These are phyloP conservation scores for Wickerhamomyces sp. DNA, from an alignment of 1,139 yeast genomes.

Conservation along the genomic window DNA sequence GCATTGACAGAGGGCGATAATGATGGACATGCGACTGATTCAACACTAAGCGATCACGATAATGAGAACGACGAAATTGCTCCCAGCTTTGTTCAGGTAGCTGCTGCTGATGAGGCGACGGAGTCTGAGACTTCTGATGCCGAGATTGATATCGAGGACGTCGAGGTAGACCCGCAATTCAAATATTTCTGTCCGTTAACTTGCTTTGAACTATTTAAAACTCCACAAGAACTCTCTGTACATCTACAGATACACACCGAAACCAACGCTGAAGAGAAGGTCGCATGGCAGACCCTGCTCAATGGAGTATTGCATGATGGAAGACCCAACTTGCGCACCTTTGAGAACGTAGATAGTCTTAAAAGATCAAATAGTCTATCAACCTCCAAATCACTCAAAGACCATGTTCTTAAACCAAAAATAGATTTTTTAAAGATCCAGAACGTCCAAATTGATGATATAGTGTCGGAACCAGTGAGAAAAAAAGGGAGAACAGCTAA, in stretches of 20 bases:
- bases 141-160: background rate
- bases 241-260: slow-evolving; percentile 65
- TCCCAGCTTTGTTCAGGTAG: background rate
- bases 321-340: too few species aligned
- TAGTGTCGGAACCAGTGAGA: slow-evolving; percentile 18
- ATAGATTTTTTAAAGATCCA: slow-evolving; percentile 22
- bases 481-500: slow-evolving; percentile 23
- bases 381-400: background rate
- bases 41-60: slow-evolving; percentile 4
- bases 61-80: background rate
- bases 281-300: slow-evolving; percentile 15
- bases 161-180: slow-evolving; percentile 1
- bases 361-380: slow-evolving; percentile 7
- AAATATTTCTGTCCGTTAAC: too few species aligned
- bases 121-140: slow-evolving; percentile 2
- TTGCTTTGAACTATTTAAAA: too few species aligned
- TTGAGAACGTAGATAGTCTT: slow-evolving; percentile 4
- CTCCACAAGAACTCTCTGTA: slow-evolving; percentile 59
- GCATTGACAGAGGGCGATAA: slow-evolving; percentile 1
- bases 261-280: slow-evolving; percentile 16
- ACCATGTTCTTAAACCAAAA: slow-evolving; percentile 6
- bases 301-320: too few species aligned
- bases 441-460: slow-evolving; percentile 18
- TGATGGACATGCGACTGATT: slow-evolving; percentile 2
- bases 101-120: background rate